A percentile compares a stretch with the other conserved stretches of the same genome.
Evolutionary conservation across 2,329 filamentous ascomycete genomes (phyloP).

Genomic region (Teratosphaeria nubilosa): DNA sequence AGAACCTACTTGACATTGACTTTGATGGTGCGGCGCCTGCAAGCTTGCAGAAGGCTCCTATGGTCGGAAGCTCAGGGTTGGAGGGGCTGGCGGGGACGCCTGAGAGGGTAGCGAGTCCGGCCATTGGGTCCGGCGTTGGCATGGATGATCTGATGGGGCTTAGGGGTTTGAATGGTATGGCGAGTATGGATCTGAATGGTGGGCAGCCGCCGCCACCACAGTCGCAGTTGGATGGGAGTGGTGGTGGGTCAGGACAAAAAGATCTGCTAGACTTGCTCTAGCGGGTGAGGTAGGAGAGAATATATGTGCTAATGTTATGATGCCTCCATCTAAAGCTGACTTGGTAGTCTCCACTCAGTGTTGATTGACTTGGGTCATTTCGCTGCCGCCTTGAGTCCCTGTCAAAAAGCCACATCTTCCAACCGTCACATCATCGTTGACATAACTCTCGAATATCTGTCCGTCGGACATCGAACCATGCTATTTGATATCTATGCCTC

Average conservation of each 20-base stretch:
- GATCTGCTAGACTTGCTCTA: constrained; percentile 48
- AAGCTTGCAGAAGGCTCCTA: constrained; percentile 59
- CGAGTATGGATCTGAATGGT: constrained; percentile 63
- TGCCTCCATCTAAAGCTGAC: not conserved
- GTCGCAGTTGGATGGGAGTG: constrained; percentile 44
- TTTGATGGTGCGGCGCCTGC: constrained; percentile 90
- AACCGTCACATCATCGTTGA: not conserved
- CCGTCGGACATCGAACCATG: too few species aligned
- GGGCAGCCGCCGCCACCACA: constrained; percentile 55
- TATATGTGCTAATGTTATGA: not conserved
- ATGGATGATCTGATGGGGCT: constrained; percentile 75
- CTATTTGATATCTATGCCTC: too few species aligned
- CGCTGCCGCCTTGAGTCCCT: not conserved
- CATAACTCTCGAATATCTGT: too few species aligned
- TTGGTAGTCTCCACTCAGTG: not conserved
- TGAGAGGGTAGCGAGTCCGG: constrained; percentile 57
- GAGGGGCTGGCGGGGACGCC: constrained; percentile 54
- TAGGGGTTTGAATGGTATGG: constrained; percentile 66
- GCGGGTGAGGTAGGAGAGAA: not conserved
- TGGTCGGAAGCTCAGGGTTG: constrained; percentile 39
- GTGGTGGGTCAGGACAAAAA: constrained; percentile 43
- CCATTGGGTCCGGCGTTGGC: constrained; percentile 40
- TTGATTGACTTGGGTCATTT: not conserved
- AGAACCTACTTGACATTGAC: constrained; percentile 92
- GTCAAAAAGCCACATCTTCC: not conserved